Conservation (phyloP, 768 basidiomycete genomes). For the Lepiota venenata region DNA sequence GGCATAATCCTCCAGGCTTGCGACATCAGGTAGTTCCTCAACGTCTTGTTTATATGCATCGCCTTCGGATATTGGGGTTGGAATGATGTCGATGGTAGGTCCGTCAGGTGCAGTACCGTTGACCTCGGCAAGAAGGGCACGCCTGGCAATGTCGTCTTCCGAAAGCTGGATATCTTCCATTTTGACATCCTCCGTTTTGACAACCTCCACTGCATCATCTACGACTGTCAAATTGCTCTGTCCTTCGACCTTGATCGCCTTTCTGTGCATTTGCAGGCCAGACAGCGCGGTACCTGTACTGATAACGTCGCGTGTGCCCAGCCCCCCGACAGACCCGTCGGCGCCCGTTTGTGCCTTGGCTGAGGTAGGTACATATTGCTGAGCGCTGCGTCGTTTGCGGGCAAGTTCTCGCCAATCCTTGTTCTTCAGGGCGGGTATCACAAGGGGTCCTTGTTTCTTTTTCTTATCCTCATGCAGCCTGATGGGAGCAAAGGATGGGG, state of each 20-base stretch:
- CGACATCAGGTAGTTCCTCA: constrained; percentile 67
- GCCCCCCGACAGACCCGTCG: constrained; percentile 75
- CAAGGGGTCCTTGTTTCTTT: constrained; percentile 57
- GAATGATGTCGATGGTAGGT: constrained; percentile 60
- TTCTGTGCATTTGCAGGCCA: constrained; percentile 58
- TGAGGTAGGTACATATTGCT: constrained; percentile 64
- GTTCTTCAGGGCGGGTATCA: constrained; percentile 86
- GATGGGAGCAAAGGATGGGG: constrained; percentile 17
- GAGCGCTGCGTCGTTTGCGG: constrained; percentile 52
- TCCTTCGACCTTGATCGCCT: constrained; percentile 26
- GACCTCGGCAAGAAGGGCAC: constrained; percentile 67
- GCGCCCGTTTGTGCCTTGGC: constrained; percentile 51
- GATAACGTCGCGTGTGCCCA: constrained; percentile 71
- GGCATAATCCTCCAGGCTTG: constrained; percentile 82
- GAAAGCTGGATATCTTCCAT: constrained; percentile 46
- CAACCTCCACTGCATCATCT: constrained; percentile 15
- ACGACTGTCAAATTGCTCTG: constrained; percentile 13
- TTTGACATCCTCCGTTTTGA: constrained; percentile 24
- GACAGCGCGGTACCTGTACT: constrained; percentile 71
- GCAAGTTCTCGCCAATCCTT: constrained; percentile 88
- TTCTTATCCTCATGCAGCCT: constrained; percentile 46
- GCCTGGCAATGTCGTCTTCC: constrained; percentile 79
- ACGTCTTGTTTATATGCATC: constrained; percentile 88
- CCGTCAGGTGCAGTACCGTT: constrained; percentile 37
- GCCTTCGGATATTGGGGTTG: constrained; percentile 63